Conservation (phyloP, 495 filamentous ascomycete genomes). For the Tuber aestivum region DNA sequence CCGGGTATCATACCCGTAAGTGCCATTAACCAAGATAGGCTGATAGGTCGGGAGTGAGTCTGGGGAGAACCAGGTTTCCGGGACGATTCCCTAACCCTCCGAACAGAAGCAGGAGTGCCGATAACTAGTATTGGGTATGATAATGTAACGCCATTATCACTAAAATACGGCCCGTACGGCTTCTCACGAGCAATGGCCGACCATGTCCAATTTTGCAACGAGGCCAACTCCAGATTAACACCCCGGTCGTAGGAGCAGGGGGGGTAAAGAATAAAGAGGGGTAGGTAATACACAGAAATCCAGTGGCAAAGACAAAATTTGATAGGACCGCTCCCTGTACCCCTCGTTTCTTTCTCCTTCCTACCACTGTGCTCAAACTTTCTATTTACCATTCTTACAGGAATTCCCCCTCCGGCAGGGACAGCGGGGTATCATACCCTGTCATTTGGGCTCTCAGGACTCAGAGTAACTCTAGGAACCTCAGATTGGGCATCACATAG, state of each 20-base stretch:
- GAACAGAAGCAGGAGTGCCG: background rate
- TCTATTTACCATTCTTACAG: background rate
- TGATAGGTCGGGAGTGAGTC: slow-evolving; percentile 47
- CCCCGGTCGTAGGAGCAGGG: too few species aligned
- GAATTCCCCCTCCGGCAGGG: background rate
- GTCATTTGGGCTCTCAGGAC: background rate
- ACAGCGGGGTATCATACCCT: background rate
- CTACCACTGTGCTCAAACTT: background rate
- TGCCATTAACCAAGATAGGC: slow-evolving; percentile 44
- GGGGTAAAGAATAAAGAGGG: too few species aligned
- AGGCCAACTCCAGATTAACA: background rate
- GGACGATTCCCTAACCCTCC: background rate
- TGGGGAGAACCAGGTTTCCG: slow-evolving; percentile 44
- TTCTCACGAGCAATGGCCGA: background rate
- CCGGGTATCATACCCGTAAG: slow-evolving; percentile 42
- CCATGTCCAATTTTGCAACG: background rate
- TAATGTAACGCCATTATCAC: background rate
- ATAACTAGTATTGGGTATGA: background rate
- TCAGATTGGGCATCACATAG: background rate
- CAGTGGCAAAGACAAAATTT: background rate
- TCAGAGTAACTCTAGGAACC: background rate
- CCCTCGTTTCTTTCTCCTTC: background rate
- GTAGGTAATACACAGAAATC: background rate
- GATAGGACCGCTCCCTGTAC: background rate
- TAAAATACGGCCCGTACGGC: background rate